Conservation (phyloP, 164 flowering plant species). For the Pachysandra terminalis region DNA sequence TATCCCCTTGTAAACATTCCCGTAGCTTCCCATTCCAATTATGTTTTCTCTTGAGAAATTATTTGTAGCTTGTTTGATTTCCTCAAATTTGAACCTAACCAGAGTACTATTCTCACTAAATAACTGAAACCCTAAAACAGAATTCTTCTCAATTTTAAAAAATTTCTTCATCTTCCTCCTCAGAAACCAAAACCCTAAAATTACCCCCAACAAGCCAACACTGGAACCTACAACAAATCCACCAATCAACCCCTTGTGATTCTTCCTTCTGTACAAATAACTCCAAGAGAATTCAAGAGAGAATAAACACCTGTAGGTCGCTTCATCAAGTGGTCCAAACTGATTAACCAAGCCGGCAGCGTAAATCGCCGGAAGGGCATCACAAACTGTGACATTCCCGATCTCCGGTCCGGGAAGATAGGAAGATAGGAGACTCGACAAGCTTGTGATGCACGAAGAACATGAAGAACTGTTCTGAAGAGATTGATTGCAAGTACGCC, state of each 20-base stretch:
- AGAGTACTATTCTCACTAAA: background rate
- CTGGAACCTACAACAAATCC: conserved; percentile 26
- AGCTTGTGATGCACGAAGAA: conserved; percentile 30
- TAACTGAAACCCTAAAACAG: background rate
- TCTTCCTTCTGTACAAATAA: conserved; percentile 1
- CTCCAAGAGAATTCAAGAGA: conserved; percentile 17
- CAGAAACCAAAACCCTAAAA: conserved; percentile 32
- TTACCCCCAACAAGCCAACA: conserved; percentile 19
- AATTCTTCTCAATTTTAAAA: background rate
- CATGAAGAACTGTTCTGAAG: conserved; percentile 35
- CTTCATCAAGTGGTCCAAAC: conserved; percentile 38
- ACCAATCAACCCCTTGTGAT: conserved; percentile 22
- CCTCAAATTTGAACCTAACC: background rate
- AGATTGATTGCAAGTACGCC: conserved; percentile 8
- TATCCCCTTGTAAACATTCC: conserved; percentile 46
- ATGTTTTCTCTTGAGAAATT: background rate
- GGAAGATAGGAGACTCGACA: conserved; percentile 26
- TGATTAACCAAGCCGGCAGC: conserved; percentile 36
- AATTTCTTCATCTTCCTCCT: conserved; percentile 4
- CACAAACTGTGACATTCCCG: conserved; percentile 41
- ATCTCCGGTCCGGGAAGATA: conserved; percentile 29
- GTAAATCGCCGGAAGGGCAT: conserved; percentile 36
- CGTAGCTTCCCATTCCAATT: background rate
- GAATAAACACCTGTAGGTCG: conserved; percentile 42
- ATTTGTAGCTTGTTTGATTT: background rate